Base-by-base conservation (phyloP, 371 early-diverging fungal genomes). In the Vairimorpha ceranae region DNA sequence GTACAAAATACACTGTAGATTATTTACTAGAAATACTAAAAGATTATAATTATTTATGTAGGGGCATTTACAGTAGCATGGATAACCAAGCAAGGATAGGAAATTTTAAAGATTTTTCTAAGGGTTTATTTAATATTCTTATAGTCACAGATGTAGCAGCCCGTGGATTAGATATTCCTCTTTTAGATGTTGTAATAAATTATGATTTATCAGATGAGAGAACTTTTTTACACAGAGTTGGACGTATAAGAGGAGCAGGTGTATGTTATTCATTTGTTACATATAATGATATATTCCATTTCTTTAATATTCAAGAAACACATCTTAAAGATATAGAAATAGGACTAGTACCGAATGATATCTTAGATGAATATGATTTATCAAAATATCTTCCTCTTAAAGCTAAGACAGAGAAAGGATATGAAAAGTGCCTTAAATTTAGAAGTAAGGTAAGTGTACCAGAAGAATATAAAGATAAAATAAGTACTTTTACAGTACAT, bases 91-190 rank as follows among this genome's bases (percentile, higher is more conserved):
- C 80, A 65, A 72, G 83, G 30, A 65, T 63, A 35, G 29, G 21
- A 15, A 75, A 74, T 33, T 75, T 77, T 38, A 75, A 76, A 30
- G 64, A 48, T 8, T 83, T 83, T 66, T 70, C 72, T 29, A 69
- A 67, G 63, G 91, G 92, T 30, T 83, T 54, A n/a, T 85, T 60
- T 88, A 88, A 38, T 88, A 89, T 94, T 2, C 77, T 98, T 66
- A 88, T 97, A 7, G 96, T 95, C 10, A 97, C 98, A 8, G 98
- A 97, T 82, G 92, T 97, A 1, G 98, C 96, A 25, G 95, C 95
- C 29, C 90, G 98, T 85, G 97, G 98, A 88, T 90, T 97, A 63
- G 97, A 97, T 87, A 93, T 97, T 65, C 95, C 95, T 19, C 88
- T 91, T 21, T 84, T 97, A 32, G 92, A 93, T 77, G 89, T 92